Evolutionary conservation across 2,329 filamentous ascomycete genomes (phyloP), one percentile per base, ranked within the genome.

Genomic region (Emergomyces pasteurianus): DNA sequence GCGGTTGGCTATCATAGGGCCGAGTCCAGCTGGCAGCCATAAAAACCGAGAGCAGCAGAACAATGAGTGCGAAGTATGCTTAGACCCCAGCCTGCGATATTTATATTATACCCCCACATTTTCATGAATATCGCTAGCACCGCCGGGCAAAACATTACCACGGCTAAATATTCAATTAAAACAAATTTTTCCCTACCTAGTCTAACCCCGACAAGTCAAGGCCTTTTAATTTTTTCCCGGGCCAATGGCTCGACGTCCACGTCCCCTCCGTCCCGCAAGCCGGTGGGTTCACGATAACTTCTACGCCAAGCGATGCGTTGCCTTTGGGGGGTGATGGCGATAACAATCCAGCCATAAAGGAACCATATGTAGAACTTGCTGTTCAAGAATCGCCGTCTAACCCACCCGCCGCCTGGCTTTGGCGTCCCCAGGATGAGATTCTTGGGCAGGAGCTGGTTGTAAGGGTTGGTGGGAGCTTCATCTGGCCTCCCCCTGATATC

Each of bases 221-320:
- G 69, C 71, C 68, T 62, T 70, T 74, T 50, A 72, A 88, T 80
- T 95, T 94, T 74, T 79, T 85, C 6, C 84, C 91, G 5, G 91
- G 91, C 59, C 91, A 95, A 78, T 96, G 90, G 89, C 81, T 96
- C 60, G 91, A 96, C 71, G 86, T 90, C 7, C 86, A 88, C 71
- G 82, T 90, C 59, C 90, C 91, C 1, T 78, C 77, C 43, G 75
- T 89, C 52, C 68, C 80, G 50, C 85, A 87, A 70, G 86, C 89
- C 3, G 91, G 91, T 40, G 91, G 91, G 61, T 96, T 95, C 78
- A 95, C 90, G 49, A 88, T 95, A 65, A 92, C 90, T 7, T 94
- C 89, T 1, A 77, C 87, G 0, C 90, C 90, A 0, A 81, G 80
- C 49, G 75, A 79, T 60, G 80, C 83, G 2, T 65, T 43, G 9